These are phyloP conservation scores for Microstegium vimineum DNA, from an alignment of 176 grass and related monocot genomes.

Conservation along the genomic window DNA sequence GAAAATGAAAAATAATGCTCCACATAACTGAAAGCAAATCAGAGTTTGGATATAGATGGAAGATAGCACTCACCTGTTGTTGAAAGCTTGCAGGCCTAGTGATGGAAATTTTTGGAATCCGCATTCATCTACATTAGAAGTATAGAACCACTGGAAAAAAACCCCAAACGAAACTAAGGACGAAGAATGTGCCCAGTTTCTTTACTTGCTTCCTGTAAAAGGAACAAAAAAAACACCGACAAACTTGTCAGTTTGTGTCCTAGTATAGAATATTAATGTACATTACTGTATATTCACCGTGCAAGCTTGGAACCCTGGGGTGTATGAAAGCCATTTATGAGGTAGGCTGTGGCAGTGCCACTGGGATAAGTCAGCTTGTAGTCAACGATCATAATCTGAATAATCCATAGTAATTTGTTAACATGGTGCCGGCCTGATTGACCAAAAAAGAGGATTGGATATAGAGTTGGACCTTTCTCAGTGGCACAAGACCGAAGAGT, in stretches of 20 bases:
- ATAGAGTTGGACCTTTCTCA: conserved; percentile 41
- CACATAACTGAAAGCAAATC: neutral
- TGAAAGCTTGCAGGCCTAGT: conserved; percentile 41
- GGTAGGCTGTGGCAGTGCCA: conserved; percentile 56
- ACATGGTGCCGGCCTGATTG: neutral
- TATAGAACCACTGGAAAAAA: conserved; percentile 76
- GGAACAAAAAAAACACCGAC: neutral
- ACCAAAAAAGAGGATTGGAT: neutral
- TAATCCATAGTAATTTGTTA: conserved; percentile 1
- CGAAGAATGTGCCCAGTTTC: conserved; percentile 37
- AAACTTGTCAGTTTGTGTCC: neutral
- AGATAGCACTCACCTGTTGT: conserved; percentile 24
- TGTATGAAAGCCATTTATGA: conserved; percentile 66
- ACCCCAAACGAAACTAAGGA: conserved; percentile 51
- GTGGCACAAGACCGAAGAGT: conserved; percentile 44
- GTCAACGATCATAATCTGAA: conserved; percentile 68
- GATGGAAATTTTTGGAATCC: conserved; percentile 48
- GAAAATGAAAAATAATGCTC: neutral
- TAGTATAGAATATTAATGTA: neutral
- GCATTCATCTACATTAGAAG: conserved; percentile 28
- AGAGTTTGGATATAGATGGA: neutral
- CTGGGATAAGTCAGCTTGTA: conserved; percentile 67
- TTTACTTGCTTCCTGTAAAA: conserved; percentile 52
- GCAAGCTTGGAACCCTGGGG: conserved; percentile 46
- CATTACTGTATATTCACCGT: conserved; percentile 27